A percentile compares a stretch with the other conserved stretches of the same genome.
Conservation (phyloP, 176 grass and related monocot genomes). For the Aegilops sharonensis region DNA sequence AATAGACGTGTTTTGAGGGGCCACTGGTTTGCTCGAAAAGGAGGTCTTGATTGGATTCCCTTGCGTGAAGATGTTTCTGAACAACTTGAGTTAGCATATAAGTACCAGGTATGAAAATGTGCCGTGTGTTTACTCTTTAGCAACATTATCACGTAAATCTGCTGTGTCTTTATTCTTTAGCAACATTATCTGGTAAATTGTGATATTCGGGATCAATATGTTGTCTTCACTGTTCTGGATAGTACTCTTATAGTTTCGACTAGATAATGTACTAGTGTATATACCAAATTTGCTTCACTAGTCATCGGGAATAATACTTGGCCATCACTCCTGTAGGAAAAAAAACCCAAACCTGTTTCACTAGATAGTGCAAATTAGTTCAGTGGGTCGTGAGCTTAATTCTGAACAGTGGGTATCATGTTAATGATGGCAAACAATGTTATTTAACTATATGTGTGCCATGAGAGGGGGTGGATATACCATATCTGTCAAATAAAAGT, state of each 20-base stretch:
- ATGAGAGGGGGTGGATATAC: background rate
- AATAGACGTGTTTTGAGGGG: constrained; percentile 92
- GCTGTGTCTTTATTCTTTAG: background rate
- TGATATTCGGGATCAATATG: background rate
- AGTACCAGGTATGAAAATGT: constrained; percentile 54
- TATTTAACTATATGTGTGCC: background rate
- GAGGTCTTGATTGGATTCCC: constrained; percentile 93
- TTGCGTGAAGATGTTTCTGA: constrained; percentile 92
- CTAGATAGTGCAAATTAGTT: constrained; percentile 1
- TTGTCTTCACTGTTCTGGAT: background rate
- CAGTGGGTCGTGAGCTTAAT: background rate
- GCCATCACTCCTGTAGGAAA: background rate
- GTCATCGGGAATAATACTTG: background rate
- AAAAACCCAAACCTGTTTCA: constrained; percentile 7
- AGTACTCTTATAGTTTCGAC: background rate
- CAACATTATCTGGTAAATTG: background rate
- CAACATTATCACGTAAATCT: background rate
- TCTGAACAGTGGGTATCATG: constrained; percentile 2
- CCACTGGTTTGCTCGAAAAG: constrained; percentile 92
- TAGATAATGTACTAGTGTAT: background rate
- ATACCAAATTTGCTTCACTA: constrained; percentile 6
- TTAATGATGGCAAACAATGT: background rate
- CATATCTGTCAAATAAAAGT: background rate
- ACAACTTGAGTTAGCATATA: constrained; percentile 86
- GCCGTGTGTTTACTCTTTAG: background rate